Evolutionary conservation across 257 asterid species (phyloP), one percentile per base, ranked within the genome.

Genomic region (Solanum etuberosum): DNA sequence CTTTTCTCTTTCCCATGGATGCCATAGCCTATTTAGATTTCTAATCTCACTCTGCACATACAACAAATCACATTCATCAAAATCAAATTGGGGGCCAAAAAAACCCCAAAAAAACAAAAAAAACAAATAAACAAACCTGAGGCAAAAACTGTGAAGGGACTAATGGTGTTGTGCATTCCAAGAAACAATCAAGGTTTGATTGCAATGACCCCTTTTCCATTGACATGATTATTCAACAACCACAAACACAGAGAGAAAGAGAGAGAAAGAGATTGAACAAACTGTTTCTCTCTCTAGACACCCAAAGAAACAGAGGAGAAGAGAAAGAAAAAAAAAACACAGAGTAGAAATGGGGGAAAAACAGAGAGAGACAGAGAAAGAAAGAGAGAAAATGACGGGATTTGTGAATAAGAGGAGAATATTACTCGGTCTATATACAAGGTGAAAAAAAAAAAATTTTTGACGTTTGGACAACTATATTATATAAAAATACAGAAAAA

Each of bases 21-120:
- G 95, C 99, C 99, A 97, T 40, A 97, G 93, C 96, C 87, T 94
- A 85, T 97, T 95, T 35, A 97, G 96, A 89, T 92, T 95, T 90
- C 92, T 94, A 72, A 90, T 91, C 88, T 95, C 99, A 91, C 93
- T 91, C 99, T 94, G 91, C 86, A 48, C 11, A 73, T 25, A 21
- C 16, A 34, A 46, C 83, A 70, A 63, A 68, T 43, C 20, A 65
- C 65, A 70, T 70, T 85, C 31, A 25, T 57, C 11, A 37, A 31
- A 85, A 43, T 31, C 71, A 63, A 63, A 63, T 63, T 63, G 71
- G 32, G 71, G 71, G 71, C n/a, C 2, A 61, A 80, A 83, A 42
- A 88, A 65, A 89, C 87, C 91, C 70, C 8, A n/a, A 54, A 38
- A 40, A 20, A 21, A 37, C n/a, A 25, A 13, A 14, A 1, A 14